These are phyloP conservation scores for Fraxinus excelsior DNA, from an alignment of 257 asterid species.

Conservation along the genomic window DNA sequence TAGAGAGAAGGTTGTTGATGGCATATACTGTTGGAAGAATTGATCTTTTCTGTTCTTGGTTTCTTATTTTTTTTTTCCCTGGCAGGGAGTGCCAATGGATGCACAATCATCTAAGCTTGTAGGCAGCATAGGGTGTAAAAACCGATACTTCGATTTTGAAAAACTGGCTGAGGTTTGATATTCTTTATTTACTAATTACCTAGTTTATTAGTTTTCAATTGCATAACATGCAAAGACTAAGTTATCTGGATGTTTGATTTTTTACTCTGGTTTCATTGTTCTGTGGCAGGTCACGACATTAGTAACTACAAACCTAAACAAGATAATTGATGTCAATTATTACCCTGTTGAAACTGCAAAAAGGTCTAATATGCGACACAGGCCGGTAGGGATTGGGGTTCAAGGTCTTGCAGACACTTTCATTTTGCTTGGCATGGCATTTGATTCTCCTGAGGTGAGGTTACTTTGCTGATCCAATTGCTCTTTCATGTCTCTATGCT, in stretches of 20 bases:
- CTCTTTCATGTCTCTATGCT: no score
- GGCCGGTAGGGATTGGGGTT: conserved; percentile 97
- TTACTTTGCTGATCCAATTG: no score
- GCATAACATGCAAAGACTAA: background rate
- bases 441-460: no score
- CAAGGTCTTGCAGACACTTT: conserved; percentile 99
- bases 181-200: conserved; percentile 1
- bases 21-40: background rate
- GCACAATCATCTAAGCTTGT: conserved; percentile 92
- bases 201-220: background rate
- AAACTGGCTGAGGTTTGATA: conserved; percentile 84
- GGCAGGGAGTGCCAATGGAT: conserved; percentile 76
- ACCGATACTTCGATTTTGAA: conserved; percentile 85
- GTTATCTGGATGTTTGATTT: background rate
- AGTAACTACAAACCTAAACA: conserved; percentile 82
- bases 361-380: conserved; percentile 80
- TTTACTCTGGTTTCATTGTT: background rate
- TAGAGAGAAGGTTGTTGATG: conserved; percentile 71
- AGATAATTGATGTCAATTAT: conserved; percentile 81
- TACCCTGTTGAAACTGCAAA: conserved; percentile 96
- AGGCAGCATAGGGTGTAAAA: conserved; percentile 82
- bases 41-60: background rate
- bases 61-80: background rate
- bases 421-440: no score
- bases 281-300: conserved; percentile 67